Base-by-base conservation (phyloP, 2,329 filamentous ascomycete genomes). In the Verticillium klebahnii region DNA sequence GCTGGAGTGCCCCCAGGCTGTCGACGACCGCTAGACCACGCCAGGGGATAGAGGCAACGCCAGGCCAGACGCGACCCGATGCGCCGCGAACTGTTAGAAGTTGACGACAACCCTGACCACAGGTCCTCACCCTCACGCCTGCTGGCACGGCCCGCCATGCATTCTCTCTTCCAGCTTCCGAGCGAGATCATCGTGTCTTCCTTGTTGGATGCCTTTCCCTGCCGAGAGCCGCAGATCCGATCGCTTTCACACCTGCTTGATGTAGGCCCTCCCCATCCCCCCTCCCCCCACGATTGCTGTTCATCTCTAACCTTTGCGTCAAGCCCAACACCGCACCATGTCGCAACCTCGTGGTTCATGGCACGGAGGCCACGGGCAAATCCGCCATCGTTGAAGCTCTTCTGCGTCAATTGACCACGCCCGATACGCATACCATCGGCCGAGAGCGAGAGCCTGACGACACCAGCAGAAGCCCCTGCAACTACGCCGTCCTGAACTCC, bases 341-440 rank as follows among this genome's bases (percentile, higher is more conserved):
- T 61, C 80, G 86, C 12, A 90, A 91, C 63, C 74, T 97, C 12
- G 87, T 97, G 25, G 75, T 96, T 57, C 88, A 98, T 73, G 95
- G 95, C 58, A 86, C 93, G 34, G 88, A 93, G 69, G 89, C 92
- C 2, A 96, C 93, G 0, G 94, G 93, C 50, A 97, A 98, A 77
- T 91, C 87, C 36, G 85, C 85, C 57, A 83, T 97, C 58, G 80
- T 89, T 3, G 80, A 81, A 61, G 80, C 82, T 3, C 82, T 92
- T 17, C 82, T 96, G 2, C 71, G 82, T 32, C 70, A 72, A 1
- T 77, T 84, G 14, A 69, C 67, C n/a, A 15, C 80, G 17, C 67
- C 86, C 6, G 80, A 88, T 40, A 80, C 85, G 3, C 81, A 84
- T 57, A 69, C 68, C 5, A 37, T 58, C 23, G 52, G 67, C 6